Evolutionary conservation across 1,139 yeast species (phyloP), one percentile per base, ranked within the genome.

Genomic region (Candida tetrigidarum): DNA sequence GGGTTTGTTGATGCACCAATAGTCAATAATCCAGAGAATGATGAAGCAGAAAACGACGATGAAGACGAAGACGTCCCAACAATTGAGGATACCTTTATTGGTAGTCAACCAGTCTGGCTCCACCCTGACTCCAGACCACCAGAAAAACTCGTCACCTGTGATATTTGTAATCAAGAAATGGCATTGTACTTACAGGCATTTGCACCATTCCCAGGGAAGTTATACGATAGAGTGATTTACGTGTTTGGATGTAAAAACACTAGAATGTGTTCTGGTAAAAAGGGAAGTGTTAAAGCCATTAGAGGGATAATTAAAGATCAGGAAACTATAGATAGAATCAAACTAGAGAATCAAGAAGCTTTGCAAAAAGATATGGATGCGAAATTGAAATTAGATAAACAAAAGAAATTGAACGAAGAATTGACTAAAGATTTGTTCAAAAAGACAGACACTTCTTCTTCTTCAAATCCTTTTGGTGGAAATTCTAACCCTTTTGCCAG

Each of bases 221-320:
- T 78, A 41, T 89, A 91, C 59, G 97, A 91, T 56, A 76, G 99
- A 46, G 83, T 83, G 10, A 64, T 93, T 22, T 93, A 93, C 59
- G 76, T 92, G 0, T 86, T 92, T 63, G 83, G 83, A 2, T 93
- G 99, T 66, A 69, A 76, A 39, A 75, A 81, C 42, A 67, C 83
- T 0, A 56, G 52, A 2, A 53, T 52, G 8, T 93, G 98, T 60
- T 77, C 86, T 37, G 74, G 86, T 50, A 78, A 81, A 53, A 73
- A 78, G 16, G 96, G 96, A 3, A 71, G 86, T 2, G 69, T 90
- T 3, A 80, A 86, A 55, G 90, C 88, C 26, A 70, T 91, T 41
- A 73, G 97, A 60, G 96, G 95, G 4, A 72, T 91, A 3, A 68
- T 74, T 48, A 83, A 83, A 54, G 87, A 84, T 57, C 78, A 81